Evolutionary conservation across 2,329 filamentous ascomycete species (phyloP).

Genomic region (Cladosporium velox): DNA sequence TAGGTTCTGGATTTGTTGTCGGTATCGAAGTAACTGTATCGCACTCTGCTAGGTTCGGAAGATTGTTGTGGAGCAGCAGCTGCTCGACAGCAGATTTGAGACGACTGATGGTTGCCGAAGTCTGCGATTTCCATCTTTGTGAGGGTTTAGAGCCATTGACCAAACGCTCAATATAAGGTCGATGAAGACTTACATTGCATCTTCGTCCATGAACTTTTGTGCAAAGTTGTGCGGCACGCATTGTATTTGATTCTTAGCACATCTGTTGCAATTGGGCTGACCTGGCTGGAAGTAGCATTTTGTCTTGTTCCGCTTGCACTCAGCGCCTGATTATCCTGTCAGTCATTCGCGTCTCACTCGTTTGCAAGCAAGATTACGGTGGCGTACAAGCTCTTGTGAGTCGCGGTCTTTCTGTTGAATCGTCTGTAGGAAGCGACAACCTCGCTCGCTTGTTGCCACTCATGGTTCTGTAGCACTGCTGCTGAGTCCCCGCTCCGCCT

Average conservation of each 20-base stretch:
- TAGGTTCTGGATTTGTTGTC: neutral
- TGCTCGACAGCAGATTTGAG: constrained; percentile 7
- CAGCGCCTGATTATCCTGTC: neutral
- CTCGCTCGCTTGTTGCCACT: neutral
- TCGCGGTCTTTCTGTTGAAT: neutral
- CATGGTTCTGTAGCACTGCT: neutral
- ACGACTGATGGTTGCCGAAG: neutral
- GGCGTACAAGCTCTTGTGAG: constrained; percentile 9
- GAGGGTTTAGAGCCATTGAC: neutral
- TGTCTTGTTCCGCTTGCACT: constrained; percentile 7
- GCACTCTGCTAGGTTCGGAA: neutral
- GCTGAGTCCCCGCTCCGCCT: too few relatives aligned
- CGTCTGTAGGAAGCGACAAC: neutral
- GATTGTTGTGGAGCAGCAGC: constrained; percentile 1
- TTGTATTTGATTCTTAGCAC: neutral
- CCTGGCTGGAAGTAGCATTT: constrained; percentile 6
- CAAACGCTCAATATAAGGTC: neutral
- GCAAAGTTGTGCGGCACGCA: constrained; percentile 10
- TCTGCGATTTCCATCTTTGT: constrained; percentile 1
- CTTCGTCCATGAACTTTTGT: constrained; percentile 13
- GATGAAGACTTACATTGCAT: neutral
- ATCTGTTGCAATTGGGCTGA: neutral
- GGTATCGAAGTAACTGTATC: neutral
- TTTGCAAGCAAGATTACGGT: neutral
- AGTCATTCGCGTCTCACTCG: neutral